Evolutionary conservation across 345 rosid genomes (phyloP).

Genomic region (Populus tremula): DNA sequence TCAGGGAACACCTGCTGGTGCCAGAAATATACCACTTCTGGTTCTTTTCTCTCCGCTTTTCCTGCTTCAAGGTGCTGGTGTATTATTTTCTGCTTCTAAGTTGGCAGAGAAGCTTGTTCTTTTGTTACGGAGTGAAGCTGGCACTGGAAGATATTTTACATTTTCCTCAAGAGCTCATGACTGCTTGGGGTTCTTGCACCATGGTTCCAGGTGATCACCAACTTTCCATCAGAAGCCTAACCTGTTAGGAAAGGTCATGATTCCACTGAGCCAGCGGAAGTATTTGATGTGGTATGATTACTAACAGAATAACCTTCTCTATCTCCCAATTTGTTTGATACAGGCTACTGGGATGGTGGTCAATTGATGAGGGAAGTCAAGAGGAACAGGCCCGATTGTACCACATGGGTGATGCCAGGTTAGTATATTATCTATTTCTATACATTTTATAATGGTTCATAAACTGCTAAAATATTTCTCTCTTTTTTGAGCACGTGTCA

Average conservation of each 20-base stretch:
- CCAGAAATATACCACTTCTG: conserved; percentile 73
- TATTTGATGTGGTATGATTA: conserved; percentile 3
- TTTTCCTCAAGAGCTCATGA: conserved; percentile 69
- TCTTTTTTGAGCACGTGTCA: neutral
- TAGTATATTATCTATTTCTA: conserved; percentile 17
- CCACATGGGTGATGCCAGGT: conserved; percentile 72
- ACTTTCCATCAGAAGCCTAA: conserved; percentile 2
- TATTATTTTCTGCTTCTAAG: conserved; percentile 70
- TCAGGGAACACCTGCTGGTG: conserved; percentile 92
- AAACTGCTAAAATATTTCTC: neutral
- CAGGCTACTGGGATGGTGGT: conserved; percentile 99
- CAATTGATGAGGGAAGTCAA: conserved; percentile 89
- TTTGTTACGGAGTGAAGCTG: conserved; percentile 65
- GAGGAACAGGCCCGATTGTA: conserved; percentile 91
- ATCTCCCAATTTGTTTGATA: conserved; percentile 17
- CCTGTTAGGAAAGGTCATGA: neutral
- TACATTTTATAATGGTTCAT: neutral
- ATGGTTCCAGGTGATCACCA: conserved; percentile 80
- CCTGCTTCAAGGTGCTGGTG: conserved; percentile 82
- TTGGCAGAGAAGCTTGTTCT: conserved; percentile 72
- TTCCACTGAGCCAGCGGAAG: neutral
- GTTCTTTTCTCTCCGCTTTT: conserved; percentile 82
- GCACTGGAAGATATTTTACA: conserved; percentile 68
- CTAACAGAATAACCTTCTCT: conserved; percentile 5
- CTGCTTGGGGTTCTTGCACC: conserved; percentile 85